Conservation (phyloP, 768 basidiomycete species). For the Xerocomellus dryophilus region DNA sequence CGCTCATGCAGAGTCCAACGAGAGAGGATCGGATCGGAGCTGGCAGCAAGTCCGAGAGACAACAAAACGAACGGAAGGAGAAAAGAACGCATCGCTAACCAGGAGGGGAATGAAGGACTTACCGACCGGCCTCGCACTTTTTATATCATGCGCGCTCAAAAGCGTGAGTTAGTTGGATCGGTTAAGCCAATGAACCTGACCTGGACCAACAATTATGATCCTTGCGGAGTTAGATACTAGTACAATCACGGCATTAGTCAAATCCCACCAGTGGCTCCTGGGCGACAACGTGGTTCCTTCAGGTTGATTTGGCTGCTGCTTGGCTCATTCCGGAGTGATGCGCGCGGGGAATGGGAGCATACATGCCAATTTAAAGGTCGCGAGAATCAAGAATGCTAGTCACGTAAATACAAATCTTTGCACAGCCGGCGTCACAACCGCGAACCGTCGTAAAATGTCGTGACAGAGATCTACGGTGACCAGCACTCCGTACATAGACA, state of each 20-base stretch:
- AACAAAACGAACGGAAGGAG: slow-evolving; percentile 23
- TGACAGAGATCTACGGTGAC: background rate
- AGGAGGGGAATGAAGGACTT: background rate
- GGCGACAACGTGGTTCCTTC: background rate
- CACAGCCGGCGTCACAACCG: too few species aligned
- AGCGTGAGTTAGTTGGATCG: too few species aligned
- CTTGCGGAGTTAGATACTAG: too few species aligned
- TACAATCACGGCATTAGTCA: background rate
- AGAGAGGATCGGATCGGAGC: slow-evolving; percentile 5
- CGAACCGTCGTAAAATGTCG: background rate
- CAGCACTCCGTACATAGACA: too few species aligned
- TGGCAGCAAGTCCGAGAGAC: slow-evolving; percentile 14
- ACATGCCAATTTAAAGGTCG: too few species aligned
- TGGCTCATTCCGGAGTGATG: background rate
- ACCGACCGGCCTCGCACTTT: background rate
- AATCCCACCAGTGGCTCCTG: background rate
- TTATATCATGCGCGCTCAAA: background rate
- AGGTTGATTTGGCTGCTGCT: background rate
- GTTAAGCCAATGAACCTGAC: background rate
- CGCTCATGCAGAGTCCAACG: slow-evolving; percentile 14
- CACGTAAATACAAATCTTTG: too few species aligned
- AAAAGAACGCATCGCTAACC: slow-evolving; percentile 16
- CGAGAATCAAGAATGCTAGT: too few species aligned
- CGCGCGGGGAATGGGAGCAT: too few species aligned
- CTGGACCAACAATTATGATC: too few species aligned